Evolutionary conservation across 2,329 filamentous ascomycete species (phyloP).

Genomic region (Zasmidium citrigriseum): DNA sequence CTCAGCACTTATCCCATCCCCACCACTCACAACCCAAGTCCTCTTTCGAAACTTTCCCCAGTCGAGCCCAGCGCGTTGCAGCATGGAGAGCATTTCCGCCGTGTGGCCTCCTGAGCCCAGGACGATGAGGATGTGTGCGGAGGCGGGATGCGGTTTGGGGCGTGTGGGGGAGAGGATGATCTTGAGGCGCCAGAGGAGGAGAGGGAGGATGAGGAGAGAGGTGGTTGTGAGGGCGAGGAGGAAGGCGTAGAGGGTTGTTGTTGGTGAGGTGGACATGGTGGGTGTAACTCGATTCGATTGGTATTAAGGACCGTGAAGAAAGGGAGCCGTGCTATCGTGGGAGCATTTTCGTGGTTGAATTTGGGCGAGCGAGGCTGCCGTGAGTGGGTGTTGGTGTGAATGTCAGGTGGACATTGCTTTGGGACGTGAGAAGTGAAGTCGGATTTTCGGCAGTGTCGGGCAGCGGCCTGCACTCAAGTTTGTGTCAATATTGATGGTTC

Average conservation of each 20-base stretch:
- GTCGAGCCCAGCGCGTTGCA: conserved; percentile 59
- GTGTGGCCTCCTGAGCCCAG: conserved; percentile 94
- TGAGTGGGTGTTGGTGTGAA: too few species aligned
- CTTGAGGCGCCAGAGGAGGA: conserved; percentile 41
- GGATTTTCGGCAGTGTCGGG: too few species aligned
- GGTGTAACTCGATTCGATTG: too few species aligned
- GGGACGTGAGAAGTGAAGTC: too few species aligned
- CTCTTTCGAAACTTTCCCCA: conserved; percentile 58
- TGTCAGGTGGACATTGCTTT: too few species aligned
- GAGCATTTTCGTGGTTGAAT: too few species aligned
- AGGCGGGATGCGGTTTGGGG: conserved; percentile 29
- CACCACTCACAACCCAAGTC: conserved; percentile 78
- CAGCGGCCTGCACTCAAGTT: too few species aligned
- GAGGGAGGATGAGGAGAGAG: conserved; percentile 36
- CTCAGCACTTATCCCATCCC: conserved; percentile 70
- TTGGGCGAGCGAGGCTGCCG: too few species aligned
- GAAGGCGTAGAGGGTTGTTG: not conserved
- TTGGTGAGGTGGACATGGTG: not conserved
- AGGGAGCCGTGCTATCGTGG: too few species aligned
- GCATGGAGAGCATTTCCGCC: conserved; percentile 87
- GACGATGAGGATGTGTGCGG: conserved; percentile 69
- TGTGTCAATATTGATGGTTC: too few species aligned
- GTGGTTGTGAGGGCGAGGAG: conserved; percentile 1
- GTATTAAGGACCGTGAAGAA: too few species aligned
- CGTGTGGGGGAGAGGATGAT: conserved; percentile 40